A percentile compares a stretch with the other conserved stretches of the same genome.
Conservation (phyloP, 805 yeast species). For the Spathaspora gorwiae region DNA sequence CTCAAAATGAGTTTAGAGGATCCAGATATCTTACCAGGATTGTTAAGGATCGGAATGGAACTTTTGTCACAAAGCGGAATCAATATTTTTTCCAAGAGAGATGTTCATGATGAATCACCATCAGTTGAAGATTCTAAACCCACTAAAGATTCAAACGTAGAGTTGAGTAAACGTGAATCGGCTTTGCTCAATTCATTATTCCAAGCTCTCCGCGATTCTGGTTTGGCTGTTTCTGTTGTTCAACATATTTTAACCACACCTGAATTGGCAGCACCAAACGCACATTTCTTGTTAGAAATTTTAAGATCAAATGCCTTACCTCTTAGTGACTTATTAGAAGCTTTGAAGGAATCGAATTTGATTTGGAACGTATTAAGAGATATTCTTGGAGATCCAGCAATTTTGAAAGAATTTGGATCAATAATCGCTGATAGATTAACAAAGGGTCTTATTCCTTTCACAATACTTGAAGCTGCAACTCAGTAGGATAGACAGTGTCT, state of each 20-base stretch:
- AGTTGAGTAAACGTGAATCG: slow-evolving; percentile 16
- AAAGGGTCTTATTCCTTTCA: slow-evolving; percentile 15
- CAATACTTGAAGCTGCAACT: not conserved
- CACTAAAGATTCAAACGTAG: not conserved
- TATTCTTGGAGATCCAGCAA: slow-evolving; percentile 16
- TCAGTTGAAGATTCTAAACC: not conserved
- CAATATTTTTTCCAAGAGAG: slow-evolving; percentile 10
- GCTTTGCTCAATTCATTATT: slow-evolving; percentile 16
- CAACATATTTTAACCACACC: slow-evolving; percentile 23
- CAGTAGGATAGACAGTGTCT: too few relatives aligned
- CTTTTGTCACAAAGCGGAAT: slow-evolving; percentile 17
- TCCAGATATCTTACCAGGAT: slow-evolving; percentile 21
- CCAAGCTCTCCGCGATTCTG: slow-evolving; percentile 20
- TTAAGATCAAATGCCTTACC: slow-evolving; percentile 21
- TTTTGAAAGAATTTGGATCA: slow-evolving; percentile 14
- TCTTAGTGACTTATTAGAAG: slow-evolving; percentile 14
- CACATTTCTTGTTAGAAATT: slow-evolving; percentile 19
- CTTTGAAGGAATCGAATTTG: slow-evolving; percentile 18
- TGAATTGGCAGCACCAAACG: slow-evolving; percentile 22
- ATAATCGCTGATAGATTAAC: slow-evolving; percentile 14
- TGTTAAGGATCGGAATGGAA: slow-evolving; percentile 18
- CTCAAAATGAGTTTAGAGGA: slow-evolving; percentile 12
- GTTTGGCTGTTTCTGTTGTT: slow-evolving; percentile 19
- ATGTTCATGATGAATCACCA: slow-evolving; percentile 1
- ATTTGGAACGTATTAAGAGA: slow-evolving; percentile 13